These are phyloP conservation scores for Syzygium grande DNA, from an alignment of 345 rosid genomes.

Conservation along the genomic window DNA sequence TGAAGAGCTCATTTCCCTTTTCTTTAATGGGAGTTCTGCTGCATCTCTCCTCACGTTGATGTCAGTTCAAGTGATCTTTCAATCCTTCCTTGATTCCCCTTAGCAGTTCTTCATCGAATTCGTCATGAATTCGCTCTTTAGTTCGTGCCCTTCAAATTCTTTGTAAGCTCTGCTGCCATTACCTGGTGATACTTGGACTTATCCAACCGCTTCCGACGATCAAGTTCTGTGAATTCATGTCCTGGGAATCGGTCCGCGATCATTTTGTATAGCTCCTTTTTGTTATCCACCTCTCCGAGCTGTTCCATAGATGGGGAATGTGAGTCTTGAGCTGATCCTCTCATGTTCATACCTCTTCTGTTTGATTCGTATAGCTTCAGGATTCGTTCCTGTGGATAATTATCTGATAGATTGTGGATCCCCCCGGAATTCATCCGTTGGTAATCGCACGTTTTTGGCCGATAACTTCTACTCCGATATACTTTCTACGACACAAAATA, in stretches of 20 bases:
- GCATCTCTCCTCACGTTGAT: not conserved
- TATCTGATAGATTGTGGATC: conserved; percentile 77
- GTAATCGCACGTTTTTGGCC: conserved; percentile 33
- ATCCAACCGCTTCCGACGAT: not conserved
- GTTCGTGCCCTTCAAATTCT: not conserved
- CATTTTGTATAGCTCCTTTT: not conserved
- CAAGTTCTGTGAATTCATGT: not conserved
- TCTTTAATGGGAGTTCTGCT: not conserved
- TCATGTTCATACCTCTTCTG: conserved; percentile 14
- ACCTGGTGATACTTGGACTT: not conserved
- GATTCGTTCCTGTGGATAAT: conserved; percentile 29
- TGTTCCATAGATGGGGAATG: not conserved
- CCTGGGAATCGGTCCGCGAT: not conserved
- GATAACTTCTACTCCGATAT: conserved; percentile 17
- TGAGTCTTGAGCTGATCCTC: not conserved
- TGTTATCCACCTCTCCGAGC: not conserved
- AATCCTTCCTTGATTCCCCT: not conserved
- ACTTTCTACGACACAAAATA: conserved; percentile 14
- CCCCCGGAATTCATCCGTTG: conserved; percentile 23
- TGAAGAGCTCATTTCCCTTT: not conserved
- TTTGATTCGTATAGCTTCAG: conserved; percentile 27
- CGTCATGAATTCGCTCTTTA: not conserved
- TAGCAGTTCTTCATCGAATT: not conserved
- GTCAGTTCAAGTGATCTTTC: not conserved
- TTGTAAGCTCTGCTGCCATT: not conserved